Base-by-base conservation (phyloP, 345 rosid species). In the Orychophragmus violaceus region DNA sequence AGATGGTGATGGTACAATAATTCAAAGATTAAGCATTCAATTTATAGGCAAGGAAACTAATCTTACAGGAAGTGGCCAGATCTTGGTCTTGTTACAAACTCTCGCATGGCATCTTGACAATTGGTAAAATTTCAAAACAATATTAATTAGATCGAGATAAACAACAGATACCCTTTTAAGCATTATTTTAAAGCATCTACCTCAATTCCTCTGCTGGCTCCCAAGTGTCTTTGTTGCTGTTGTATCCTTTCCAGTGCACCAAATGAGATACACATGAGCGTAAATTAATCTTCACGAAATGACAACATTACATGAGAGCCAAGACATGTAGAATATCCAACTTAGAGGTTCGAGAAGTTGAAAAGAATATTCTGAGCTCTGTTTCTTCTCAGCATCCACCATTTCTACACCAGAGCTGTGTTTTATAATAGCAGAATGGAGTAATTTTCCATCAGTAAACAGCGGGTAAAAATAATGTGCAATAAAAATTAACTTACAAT, bases 181-280 rank as follows among this genome's bases (percentile, higher is more conserved):
- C 52, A 28, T 21, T 52, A 24, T 18, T 51, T 51, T 25, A 17
- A 69, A 25, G 21, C 57, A 59, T 51, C 72, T 81, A 90, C 98
- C 97, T 83, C 71, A 93, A 79, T 59, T 80, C 83, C 58, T 85
- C 82, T 61, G 81, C 56, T 17, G 91, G 98, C 80, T 88, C 98
- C 97, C 98, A 93, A 5, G 91, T 76, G 75, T 93, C 97, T 69
- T 88, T 90, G 62, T 82, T 70, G 25, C 79, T 64, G 69, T 78
- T 52, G 69, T 82, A 87, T 51, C 98, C 98, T 74, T 81, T 84
- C 98, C 98, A 93, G 44, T 75, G 94, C 52, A 93, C 98, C 98
- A 90, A 77, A 64, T 29, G 53, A 78, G 61, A 80, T 21, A 74
- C 77, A 75, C 58, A 79, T 52, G 60, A 72, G 72, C 44, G 70